These are phyloP conservation scores for Lepidium africanum DNA, from an alignment of 345 rosid species.

Conservation along the genomic window DNA sequence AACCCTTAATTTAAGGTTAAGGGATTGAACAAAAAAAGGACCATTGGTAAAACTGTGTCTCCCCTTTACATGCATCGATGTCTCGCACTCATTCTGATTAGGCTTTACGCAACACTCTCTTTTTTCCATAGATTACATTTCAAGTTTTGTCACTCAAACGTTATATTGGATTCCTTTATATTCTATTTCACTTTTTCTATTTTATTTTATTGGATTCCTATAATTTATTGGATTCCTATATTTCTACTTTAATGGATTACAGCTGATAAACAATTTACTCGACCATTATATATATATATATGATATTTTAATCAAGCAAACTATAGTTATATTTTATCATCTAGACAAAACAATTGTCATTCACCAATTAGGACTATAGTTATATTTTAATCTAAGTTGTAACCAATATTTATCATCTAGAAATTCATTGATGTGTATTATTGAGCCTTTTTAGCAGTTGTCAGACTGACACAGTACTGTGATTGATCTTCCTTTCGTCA, in stretches of 20 bases:
- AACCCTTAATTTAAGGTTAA: conserved; percentile 21
- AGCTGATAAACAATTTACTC: background rate
- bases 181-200: conserved; percentile 2
- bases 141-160: conserved; percentile 18
- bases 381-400: background rate
- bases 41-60: conserved; percentile 19
- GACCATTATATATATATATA: background rate
- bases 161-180: conserved; percentile 11
- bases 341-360: too few species aligned
- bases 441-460: background rate
- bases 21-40: conserved; percentile 23
- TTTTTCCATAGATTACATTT: conserved; percentile 21
- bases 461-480: background rate
- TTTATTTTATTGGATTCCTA: conserved; percentile 11
- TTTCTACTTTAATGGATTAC: background rate
- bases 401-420: background rate
- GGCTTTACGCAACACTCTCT: conserved; percentile 30
- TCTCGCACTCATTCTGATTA: conserved; percentile 22
- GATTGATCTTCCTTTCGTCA: background rate
- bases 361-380: too few species aligned
- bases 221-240: background rate
- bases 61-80: conserved; percentile 25
- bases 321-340: background rate
- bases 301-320: background rate
- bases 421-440: background rate